Evolutionary conservation across 495 filamentous ascomycete genomes (phyloP).

Genomic region (Neurospora sp.): DNA sequence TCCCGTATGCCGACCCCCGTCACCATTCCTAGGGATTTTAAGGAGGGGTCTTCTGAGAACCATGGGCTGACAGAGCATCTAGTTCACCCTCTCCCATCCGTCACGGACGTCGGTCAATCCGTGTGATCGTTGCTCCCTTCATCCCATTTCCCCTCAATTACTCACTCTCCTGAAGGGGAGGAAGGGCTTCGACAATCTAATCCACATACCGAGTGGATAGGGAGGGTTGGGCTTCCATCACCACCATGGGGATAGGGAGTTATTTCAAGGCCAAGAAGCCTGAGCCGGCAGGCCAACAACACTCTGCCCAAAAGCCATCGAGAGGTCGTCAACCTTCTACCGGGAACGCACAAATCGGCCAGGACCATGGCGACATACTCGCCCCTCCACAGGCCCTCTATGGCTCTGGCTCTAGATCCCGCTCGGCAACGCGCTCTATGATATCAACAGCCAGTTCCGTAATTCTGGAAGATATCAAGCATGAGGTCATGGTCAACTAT

Average conservation of each 20-base stretch:
- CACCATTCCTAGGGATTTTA: not conserved
- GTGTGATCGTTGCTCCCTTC: not conserved
- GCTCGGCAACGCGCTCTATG: constrained; percentile 16
- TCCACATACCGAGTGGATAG: not conserved
- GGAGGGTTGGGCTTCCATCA: not conserved
- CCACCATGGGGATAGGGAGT: constrained; percentile 47
- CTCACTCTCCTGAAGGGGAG: not conserved
- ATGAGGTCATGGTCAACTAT: constrained; percentile 77
- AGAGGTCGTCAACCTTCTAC: not conserved
- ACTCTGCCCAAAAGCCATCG: not conserved
- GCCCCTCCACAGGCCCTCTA: not conserved
- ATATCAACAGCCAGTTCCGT: constrained; percentile 43
- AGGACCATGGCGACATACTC: constrained; percentile 32
- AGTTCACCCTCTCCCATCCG: not conserved
- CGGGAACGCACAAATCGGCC: not conserved
- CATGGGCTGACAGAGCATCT: not conserved
- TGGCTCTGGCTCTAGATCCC: not conserved
- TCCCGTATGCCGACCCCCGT: not conserved
- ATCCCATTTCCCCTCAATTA: not conserved
- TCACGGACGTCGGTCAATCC: not conserved
- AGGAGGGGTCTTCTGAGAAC: not conserved
- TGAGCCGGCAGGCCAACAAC: constrained; percentile 9
- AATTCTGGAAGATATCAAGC: constrained; percentile 66
- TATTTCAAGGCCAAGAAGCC: constrained; percentile 52
- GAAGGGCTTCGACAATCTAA: not conserved